These are phyloP conservation scores for Hypocrella siamensis DNA, from an alignment of 2,329 filamentous ascomycete species.

Conservation along the genomic window DNA sequence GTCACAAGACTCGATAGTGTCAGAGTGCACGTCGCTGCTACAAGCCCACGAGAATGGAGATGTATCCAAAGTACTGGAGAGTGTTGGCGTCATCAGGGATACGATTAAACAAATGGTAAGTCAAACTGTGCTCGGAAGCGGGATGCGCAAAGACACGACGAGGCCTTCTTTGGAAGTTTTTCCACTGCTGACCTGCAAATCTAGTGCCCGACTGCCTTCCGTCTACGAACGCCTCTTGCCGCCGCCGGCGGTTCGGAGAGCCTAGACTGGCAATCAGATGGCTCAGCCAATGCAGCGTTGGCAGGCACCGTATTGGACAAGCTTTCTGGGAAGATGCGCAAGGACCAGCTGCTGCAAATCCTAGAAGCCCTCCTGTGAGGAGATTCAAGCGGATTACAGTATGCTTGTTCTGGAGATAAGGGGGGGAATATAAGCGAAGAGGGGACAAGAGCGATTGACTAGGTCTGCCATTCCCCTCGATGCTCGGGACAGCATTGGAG, in stretches of 20 bases:
- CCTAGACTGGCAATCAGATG: constrained; percentile 7
- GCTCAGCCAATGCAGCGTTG: constrained; percentile 10
- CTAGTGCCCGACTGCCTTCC: constrained; percentile 11
- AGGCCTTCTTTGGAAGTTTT: too few relatives aligned
- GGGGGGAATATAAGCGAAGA: too few relatives aligned
- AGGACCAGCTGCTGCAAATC: constrained; percentile 11
- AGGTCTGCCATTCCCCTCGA: too few relatives aligned
- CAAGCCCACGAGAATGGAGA: constrained; percentile 5
- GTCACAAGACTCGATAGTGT: constrained; percentile 2
- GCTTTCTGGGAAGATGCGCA: constrained; percentile 10
- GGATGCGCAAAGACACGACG: too few relatives aligned
- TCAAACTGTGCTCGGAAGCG: not conserved
- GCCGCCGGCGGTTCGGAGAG: too few relatives aligned
- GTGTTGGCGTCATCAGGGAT: constrained; percentile 7
- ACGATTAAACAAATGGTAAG: constrained; percentile 10
- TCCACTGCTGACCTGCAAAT: not conserved
- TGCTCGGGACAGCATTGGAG: too few relatives aligned
- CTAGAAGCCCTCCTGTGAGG: constrained; percentile 10
- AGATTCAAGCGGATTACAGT: too few relatives aligned
- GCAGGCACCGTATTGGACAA: constrained; percentile 11
- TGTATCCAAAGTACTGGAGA: constrained; percentile 2
- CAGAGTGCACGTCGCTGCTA: constrained; percentile 7
- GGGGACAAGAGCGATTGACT: too few relatives aligned
- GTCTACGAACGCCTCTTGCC: too few relatives aligned
- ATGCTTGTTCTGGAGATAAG: too few relatives aligned